Percentiles rank a stretch among this genome's conserved stretches.
Conservation (phyloP, 2,329 filamentous ascomycete species). For the Teratosphaeria viscida region DNA sequence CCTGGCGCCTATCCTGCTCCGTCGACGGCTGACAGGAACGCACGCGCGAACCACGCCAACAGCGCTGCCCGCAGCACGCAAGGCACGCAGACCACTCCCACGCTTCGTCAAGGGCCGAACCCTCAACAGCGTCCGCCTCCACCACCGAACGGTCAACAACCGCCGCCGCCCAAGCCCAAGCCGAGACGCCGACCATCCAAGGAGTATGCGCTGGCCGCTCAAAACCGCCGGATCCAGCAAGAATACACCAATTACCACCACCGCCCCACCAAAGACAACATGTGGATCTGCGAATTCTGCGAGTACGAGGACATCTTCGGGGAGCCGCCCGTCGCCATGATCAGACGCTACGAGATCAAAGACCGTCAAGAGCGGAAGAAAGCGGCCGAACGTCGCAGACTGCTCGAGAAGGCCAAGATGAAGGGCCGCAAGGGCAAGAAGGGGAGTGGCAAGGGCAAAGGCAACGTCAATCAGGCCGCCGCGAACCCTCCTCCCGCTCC, state of each 20-base stretch:
- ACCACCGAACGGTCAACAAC: constrained; percentile 17
- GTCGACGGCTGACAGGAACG: not conserved
- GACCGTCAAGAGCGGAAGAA: constrained; percentile 76
- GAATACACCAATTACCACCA: constrained; percentile 66
- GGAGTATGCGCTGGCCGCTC: constrained; percentile 64
- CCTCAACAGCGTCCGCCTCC: constrained; percentile 12
- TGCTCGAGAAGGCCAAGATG: constrained; percentile 88
- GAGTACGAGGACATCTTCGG: constrained; percentile 96
- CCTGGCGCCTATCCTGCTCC: constrained; percentile 1
- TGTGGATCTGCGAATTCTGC: constrained; percentile 97
- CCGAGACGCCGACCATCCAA: constrained; percentile 51
- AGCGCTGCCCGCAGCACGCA: constrained; percentile 4
- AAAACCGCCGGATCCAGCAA: constrained; percentile 66
- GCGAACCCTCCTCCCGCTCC: constrained; percentile 5
- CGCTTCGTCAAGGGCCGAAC: constrained; percentile 7
- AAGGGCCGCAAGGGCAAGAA: constrained; percentile 88
- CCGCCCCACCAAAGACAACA: constrained; percentile 59
- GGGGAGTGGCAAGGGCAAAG: constrained; percentile 49
- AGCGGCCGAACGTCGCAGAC: constrained; percentile 71
- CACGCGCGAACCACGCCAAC: not conserved
- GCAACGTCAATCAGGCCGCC: constrained; percentile 8
- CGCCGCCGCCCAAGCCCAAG: constrained; percentile 47
- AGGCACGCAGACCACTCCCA: constrained; percentile 22
- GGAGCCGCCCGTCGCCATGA: constrained; percentile 70
- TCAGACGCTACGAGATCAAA: constrained; percentile 88